phyloP scores from a whole-genome alignment of 768 basidiomycete genomes.

The Boletales sp. region DNA sequence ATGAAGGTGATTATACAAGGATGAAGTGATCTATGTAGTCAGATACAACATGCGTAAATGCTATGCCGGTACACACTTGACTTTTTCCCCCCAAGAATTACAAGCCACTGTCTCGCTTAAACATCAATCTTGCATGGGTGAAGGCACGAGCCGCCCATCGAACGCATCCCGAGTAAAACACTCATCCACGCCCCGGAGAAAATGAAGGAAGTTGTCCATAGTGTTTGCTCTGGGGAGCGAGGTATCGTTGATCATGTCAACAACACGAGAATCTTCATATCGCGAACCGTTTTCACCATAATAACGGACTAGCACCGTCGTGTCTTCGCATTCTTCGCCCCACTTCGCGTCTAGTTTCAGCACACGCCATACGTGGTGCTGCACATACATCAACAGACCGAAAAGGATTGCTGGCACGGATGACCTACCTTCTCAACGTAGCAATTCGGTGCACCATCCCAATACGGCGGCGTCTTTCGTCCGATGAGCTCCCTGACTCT shows the following conservation, averaged over 20 bases:
- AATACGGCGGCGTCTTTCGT: conserved; percentile 39
- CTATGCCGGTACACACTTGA: conserved; percentile 3
- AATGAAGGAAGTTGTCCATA: conserved; percentile 43
- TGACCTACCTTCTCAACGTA: conserved; percentile 45
- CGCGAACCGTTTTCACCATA: conserved; percentile 57
- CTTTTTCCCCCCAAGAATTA: not conserved
- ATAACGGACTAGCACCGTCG: conserved; percentile 44
- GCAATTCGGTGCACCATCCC: conserved; percentile 31
- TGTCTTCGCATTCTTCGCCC: conserved; percentile 48
- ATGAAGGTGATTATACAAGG: not conserved
- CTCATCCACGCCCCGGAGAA: conserved; percentile 48
- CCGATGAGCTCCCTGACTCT: conserved; percentile 47
- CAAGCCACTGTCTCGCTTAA: not conserved
- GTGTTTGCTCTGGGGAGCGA: conserved; percentile 43
- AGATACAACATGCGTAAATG: not conserved
- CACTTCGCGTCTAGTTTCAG: conserved; percentile 43
- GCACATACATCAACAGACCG: not conserved
- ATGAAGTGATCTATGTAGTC: not conserved
- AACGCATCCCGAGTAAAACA: conserved; percentile 30
- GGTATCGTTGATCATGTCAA: conserved; percentile 48
- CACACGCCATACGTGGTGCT: conserved; percentile 50
- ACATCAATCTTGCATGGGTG: not conserved
- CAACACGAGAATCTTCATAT: conserved; percentile 45
- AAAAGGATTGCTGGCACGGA: not conserved
- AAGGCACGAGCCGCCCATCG: not conserved